Conservation (phyloP, 371 early-diverging fungal genomes). For the Mortierella sp. region DNA sequence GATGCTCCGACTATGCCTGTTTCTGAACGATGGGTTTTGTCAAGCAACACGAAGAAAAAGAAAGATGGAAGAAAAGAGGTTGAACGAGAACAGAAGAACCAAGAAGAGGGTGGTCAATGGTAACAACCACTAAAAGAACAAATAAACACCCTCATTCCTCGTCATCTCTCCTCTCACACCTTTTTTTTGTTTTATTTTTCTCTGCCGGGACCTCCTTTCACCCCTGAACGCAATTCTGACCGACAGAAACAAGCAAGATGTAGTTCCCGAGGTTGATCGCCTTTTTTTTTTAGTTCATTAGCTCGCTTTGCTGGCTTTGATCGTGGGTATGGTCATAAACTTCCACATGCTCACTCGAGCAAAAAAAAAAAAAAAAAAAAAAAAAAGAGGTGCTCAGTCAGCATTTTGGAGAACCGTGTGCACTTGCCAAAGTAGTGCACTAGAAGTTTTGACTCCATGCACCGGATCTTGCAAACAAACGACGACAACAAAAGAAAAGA, state of each 20-base stretch:
- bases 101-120: not conserved
- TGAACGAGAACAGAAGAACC: not conserved
- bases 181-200: too few relatives aligned
- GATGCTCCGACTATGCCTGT: not conserved
- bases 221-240: not conserved
- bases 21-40: not conserved
- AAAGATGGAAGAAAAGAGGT: not conserved
- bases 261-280: too few relatives aligned
- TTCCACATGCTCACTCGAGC: not conserved
- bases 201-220: too few relatives aligned
- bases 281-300: too few relatives aligned
- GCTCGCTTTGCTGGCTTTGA: not conserved
- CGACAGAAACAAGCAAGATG: not conserved
- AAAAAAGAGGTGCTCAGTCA: not conserved
- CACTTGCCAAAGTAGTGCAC: not conserved
- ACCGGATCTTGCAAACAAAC: not conserved
- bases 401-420: not conserved
- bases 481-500: not conserved
- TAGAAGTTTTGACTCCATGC: not conserved
- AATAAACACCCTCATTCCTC: not conserved
- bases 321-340: not conserved
- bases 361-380: too few relatives aligned
- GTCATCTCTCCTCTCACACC: not conserved
- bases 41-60: not conserved
- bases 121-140: not conserved